Evolutionary conservation across 1,284 basidiomycete genomes (phyloP), one percentile per base, ranked within the genome.

Genomic region (Acaromyces ingoldii): DNA sequence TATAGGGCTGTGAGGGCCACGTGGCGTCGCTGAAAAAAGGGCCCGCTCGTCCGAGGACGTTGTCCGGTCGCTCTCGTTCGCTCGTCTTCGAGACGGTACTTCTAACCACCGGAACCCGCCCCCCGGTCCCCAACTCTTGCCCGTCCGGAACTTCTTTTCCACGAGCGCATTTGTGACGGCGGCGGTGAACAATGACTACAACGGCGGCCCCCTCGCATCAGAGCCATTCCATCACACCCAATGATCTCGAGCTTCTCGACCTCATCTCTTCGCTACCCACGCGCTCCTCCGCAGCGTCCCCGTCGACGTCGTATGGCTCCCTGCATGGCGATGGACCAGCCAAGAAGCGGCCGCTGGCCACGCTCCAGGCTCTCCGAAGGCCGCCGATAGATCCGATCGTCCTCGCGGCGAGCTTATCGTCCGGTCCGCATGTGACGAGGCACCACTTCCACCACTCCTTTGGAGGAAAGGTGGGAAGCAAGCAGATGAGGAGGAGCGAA

Each of bases 391-490:
- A 73, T 47, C 70, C 70, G 11, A 67, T 72, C 58, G 62, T 73
- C 36, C 53, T 72, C 17, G 69, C 67, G 10, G 71, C 71, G 1
- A 65, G 61, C 46, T 55, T 73, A 6, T 60, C 55, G 46, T 67
- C 68, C 2, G 67, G 65, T 19, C 71, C 69, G 2, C 65, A 72
- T 24, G 61, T 72, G 47, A 73, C 69, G 21, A 56, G 69, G 4
- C 69, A 70, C 51, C 71, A 73, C 34, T 73, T 72, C 40, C 67
- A 71, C 42, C 70, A 73, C 44, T 58, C 65, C 1, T 70, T 64
- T 34, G 59, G 60, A 26, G 49, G 55, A 28, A 53, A 55, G 47
- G 49, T 42, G 4, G 55, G 60, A 10, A 41, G 51, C 17, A 51
- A 38, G 30, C 69, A 72, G 53, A 72, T 68, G 70, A 61, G 58